Evolutionary conservation across 2,329 filamentous ascomycete genomes (phyloP).

Genomic region (Rhynchosporium secalis): DNA sequence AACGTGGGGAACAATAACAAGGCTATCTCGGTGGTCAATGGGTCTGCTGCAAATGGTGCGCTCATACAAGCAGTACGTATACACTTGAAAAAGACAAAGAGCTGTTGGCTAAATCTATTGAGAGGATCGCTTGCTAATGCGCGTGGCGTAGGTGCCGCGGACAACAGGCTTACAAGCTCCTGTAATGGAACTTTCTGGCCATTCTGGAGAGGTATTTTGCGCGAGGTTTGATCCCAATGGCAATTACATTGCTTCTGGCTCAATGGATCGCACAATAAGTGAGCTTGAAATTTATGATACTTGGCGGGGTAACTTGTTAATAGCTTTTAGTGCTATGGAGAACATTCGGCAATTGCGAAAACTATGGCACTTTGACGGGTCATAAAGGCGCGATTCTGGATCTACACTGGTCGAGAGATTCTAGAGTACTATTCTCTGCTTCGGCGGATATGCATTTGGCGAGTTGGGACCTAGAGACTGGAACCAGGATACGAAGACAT

Average conservation of each 20-base stretch:
- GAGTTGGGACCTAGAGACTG: constrained; percentile 92
- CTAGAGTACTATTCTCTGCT: constrained; percentile 83
- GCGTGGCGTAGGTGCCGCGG: constrained; percentile 61
- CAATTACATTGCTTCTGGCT: constrained; percentile 86
- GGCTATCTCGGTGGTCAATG: constrained; percentile 58
- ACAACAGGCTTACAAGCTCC: constrained; percentile 85
- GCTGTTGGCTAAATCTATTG: constrained; percentile 26
- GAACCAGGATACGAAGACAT: constrained; percentile 88
- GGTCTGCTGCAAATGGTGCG: constrained; percentile 57
- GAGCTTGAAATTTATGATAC: constrained; percentile 40
- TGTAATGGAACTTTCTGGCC: constrained; percentile 88
- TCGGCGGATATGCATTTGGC: constrained; percentile 92
- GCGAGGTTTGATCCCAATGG: constrained; percentile 88
- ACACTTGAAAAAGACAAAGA: constrained; percentile 7
- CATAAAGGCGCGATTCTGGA: constrained; percentile 91
- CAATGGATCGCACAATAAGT: constrained; percentile 92
- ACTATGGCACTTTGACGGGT: constrained; percentile 84
- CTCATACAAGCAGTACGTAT: constrained; percentile 65
- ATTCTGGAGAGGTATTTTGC: constrained; percentile 83
- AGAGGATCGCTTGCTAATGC: constrained; percentile 31
- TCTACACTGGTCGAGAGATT: constrained; percentile 95
- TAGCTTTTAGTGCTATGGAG: constrained; percentile 76
- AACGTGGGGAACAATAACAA: constrained; percentile 58
- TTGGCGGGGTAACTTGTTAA: constrained; percentile 28
- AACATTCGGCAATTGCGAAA: constrained; percentile 89